These are phyloP conservation scores for Bipolaris cookei DNA, from an alignment of 2,329 filamentous ascomycete species.

Conservation along the genomic window DNA sequence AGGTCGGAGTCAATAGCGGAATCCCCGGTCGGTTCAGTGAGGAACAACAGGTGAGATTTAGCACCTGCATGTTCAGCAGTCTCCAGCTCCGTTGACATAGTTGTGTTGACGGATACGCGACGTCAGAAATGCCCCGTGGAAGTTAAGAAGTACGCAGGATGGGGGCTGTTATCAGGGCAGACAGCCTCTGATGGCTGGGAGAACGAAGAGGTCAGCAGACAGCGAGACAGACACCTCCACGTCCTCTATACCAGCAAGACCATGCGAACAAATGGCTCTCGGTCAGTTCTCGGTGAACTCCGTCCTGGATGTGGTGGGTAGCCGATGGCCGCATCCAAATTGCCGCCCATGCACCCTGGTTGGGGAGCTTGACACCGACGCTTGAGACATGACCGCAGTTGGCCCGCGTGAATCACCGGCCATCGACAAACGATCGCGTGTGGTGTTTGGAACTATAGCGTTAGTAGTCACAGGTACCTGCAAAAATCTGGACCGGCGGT, in stretches of 20 bases:
- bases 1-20: conserved; percentile 6
- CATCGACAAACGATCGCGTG: not conserved
- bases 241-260: conserved; percentile 1
- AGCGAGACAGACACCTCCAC: not conserved
- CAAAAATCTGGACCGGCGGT: not conserved
- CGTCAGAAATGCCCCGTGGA: not conserved
- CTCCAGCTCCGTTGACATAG: conserved; percentile 3
- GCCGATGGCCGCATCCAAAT: not conserved
- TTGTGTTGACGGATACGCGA: not conserved
- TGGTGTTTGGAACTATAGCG: not conserved
- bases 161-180: not conserved
- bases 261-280: conserved; percentile 1
- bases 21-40: conserved; percentile 4
- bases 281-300: conserved; percentile 2
- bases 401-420: not conserved
- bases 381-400: conserved; percentile 4
- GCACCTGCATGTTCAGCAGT: not conserved
- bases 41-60: conserved; percentile 6
- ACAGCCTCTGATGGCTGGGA: not conserved
- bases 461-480: not conserved
- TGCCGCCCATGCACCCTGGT: not conserved
- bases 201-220: not conserved
- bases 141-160: not conserved
- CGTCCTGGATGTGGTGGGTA: not conserved
- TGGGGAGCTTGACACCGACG: conserved; percentile 1